Percentiles rank a stretch among this genome's conserved stretches.
Evolutionary conservation across 2,329 filamentous ascomycete species (phyloP).

Genomic region (Aspergillus puulaauensis): DNA sequence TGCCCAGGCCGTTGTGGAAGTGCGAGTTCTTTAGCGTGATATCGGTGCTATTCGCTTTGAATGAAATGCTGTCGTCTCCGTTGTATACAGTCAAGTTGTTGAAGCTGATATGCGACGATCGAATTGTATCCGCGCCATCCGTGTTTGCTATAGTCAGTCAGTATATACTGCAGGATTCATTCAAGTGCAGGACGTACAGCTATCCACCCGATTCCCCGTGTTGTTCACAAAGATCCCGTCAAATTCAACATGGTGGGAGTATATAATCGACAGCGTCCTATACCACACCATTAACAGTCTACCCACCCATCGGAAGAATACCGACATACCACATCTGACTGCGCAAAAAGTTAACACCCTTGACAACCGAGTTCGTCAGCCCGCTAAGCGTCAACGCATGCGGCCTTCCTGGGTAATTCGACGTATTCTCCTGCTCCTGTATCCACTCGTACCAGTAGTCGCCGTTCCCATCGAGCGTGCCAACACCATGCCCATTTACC

Average conservation of each 20-base stretch:
- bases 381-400: constrained; percentile 26
- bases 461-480: constrained; percentile 48
- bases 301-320: not conserved
- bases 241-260: constrained; percentile 49
- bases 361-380: constrained; percentile 18
- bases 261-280: constrained; percentile 53
- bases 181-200: constrained; percentile 5
- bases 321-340: constrained; percentile 57
- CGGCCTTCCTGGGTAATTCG: constrained; percentile 32
- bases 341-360: constrained; percentile 39
- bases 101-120: constrained; percentile 53
- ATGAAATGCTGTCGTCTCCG: constrained; percentile 55
- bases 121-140: constrained; percentile 56
- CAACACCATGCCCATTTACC: constrained; percentile 51
- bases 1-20: constrained; percentile 52
- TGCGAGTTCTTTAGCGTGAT: constrained; percentile 51
- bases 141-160: constrained; percentile 33
- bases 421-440: constrained; percentile 18
- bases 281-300: not conserved
- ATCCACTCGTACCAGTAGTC: constrained; percentile 43
- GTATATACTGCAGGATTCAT: too few species aligned
- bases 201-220: constrained; percentile 17
- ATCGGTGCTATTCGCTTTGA: constrained; percentile 58
- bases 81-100: constrained; percentile 52
- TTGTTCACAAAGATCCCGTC: constrained; percentile 57